Evolutionary conservation across 306 rosid species (phyloP).

Genomic region (Arachis hypogaea): DNA sequence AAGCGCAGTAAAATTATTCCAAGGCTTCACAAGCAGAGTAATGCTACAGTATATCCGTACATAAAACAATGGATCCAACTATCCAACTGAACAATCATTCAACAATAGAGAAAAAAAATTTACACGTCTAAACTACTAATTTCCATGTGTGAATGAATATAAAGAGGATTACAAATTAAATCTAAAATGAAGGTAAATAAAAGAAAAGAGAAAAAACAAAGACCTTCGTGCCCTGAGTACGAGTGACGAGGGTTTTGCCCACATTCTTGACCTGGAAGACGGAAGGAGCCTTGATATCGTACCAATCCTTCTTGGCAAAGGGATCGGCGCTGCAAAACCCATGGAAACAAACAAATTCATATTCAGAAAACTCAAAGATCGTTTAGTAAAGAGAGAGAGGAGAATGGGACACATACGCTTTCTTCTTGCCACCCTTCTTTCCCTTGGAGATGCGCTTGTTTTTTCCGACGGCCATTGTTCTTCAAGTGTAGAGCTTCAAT

Average conservation of each 20-base stretch:
- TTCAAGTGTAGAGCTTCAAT: not conserved
- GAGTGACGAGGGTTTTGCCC: constrained; percentile 86
- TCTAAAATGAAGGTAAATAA: not conserved
- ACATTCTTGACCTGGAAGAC: constrained; percentile 71
- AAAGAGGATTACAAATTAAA: not conserved
- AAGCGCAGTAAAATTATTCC: not conserved
- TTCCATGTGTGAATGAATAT: not conserved
- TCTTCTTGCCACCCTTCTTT: constrained; percentile 89
- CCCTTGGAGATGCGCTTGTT: constrained; percentile 86
- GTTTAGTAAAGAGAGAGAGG: not conserved
- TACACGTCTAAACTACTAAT: not conserved
- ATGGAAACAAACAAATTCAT: not conserved
- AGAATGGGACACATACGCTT: constrained; percentile 47
- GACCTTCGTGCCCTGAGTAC: constrained; percentile 98
- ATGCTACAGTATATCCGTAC: not conserved
- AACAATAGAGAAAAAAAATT: not conserved
- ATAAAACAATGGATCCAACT: not conserved
- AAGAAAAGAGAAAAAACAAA: too few relatives aligned
- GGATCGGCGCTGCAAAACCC: constrained; percentile 71
- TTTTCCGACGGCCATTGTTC: constrained; percentile 74
- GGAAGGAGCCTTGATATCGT: constrained; percentile 88
- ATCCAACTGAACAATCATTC: not conserved
- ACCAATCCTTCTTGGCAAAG: constrained; percentile 97
- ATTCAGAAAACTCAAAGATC: not conserved
- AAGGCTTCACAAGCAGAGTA: not conserved